Conservation (phyloP, 1,284 basidiomycete genomes). For the Puccinia triticina region DNA sequence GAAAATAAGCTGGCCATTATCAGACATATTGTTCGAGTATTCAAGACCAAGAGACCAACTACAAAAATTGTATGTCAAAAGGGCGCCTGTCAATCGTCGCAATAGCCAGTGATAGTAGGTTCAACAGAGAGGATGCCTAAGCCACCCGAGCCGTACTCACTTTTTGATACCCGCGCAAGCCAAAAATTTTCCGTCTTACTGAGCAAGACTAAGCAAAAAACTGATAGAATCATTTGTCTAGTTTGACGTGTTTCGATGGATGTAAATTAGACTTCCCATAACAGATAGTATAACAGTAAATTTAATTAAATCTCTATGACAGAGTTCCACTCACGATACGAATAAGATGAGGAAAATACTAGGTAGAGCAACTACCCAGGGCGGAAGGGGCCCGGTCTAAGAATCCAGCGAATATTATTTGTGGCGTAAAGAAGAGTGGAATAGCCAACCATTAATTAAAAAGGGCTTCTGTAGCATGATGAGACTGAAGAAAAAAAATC, state of each 20-base stretch:
- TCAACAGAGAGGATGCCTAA: background rate
- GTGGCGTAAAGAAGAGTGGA: background rate
- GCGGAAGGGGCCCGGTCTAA: constrained; percentile 12
- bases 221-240: constrained; percentile 33
- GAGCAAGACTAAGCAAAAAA: constrained; percentile 26
- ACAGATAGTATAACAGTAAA: background rate
- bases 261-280: background rate
- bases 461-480: background rate
- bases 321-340: constrained; percentile 3
- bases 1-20: constrained; percentile 35
- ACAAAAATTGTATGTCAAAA: background rate
- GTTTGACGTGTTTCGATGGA: background rate
- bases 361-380: constrained; percentile 22
- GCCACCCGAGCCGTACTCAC: constrained; percentile 1
- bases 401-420: background rate
- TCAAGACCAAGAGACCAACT: constrained; percentile 19
- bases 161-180: constrained; percentile 26
- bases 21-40: constrained; percentile 24
- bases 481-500: background rate
- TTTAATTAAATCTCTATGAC: background rate
- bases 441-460: background rate
- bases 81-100: background rate
- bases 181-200: constrained; percentile 33
- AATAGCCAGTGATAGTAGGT: background rate
- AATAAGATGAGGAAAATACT: constrained; percentile 28